Evolutionary conservation across 78 protist species (phyloP).

Genomic region (Diacronema lutheri): DNA sequence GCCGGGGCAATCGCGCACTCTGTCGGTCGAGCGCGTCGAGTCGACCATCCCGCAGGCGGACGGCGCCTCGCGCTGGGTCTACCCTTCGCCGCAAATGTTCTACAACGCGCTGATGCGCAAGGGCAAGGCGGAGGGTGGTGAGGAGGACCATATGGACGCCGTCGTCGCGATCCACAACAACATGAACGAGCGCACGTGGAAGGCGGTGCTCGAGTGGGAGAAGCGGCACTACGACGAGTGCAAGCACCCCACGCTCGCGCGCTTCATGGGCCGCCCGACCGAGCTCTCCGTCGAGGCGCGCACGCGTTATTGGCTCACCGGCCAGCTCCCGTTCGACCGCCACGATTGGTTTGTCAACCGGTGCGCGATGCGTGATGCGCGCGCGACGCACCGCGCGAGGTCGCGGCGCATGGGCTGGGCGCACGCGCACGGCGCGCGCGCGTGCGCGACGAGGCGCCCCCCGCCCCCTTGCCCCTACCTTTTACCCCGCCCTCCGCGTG

Average conservation of each 20-base stretch:
- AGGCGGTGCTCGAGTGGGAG: constrained; percentile 14
- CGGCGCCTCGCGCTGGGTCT: background rate
- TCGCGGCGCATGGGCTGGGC: too few relatives aligned
- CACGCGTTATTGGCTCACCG: background rate
- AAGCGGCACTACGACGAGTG: constrained; percentile 28
- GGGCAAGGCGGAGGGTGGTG: constrained; percentile 24
- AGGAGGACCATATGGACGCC: background rate
- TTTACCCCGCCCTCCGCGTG: too few relatives aligned
- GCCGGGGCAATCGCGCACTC: background rate
- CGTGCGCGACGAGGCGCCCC: too few relatives aligned
- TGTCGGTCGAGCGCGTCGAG: constrained; percentile 24
- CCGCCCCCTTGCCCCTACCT: too few relatives aligned
- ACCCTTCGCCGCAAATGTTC: constrained; percentile 41
- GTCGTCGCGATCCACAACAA: constrained; percentile 38
- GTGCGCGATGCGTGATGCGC: too few relatives aligned
- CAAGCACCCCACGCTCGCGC: constrained; percentile 41
- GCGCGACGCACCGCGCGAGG: too few relatives aligned
- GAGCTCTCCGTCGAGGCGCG: constrained; percentile 44
- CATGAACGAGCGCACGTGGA: constrained; percentile 36
- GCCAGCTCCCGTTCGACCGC: constrained; percentile 27
- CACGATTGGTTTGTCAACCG: constrained; percentile 41
- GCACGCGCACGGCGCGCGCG: too few relatives aligned
- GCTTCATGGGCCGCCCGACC: constrained; percentile 68
- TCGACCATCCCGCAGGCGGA: constrained; percentile 44
- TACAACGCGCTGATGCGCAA: constrained; percentile 34